These are phyloP conservation scores for Pseudogymnoascus sp. DNA, from an alignment of 2,329 filamentous ascomycete species.

Conservation along the genomic window DNA sequence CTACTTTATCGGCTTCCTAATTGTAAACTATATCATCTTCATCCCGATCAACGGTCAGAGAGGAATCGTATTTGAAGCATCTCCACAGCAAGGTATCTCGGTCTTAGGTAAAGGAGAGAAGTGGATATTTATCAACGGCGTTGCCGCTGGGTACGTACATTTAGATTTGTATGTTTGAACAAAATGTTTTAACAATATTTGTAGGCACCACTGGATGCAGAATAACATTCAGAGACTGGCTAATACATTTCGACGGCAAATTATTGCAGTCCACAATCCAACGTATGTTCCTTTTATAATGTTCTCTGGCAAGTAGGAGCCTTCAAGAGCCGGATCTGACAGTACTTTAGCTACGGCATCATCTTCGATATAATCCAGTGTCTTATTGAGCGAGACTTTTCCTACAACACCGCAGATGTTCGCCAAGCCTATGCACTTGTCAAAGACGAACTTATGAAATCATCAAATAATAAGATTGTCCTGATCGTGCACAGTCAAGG, in stretches of 20 bases:
- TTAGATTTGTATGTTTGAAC: no score
- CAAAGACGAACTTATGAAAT: conserved; percentile 44
- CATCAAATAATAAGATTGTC: conserved; percentile 50
- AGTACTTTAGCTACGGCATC: conserved; percentile 39
- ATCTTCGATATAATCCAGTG: conserved; percentile 75
- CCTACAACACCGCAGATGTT: conserved; percentile 61
- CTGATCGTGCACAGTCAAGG: conserved; percentile 72
- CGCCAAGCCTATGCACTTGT: conserved; percentile 44
- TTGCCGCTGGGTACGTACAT: conserved; percentile 34
- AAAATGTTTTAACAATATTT: no score
- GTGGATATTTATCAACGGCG: conserved; percentile 73
- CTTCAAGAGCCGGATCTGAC: no score
- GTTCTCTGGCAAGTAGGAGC: no score
- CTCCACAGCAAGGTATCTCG: conserved; percentile 40
- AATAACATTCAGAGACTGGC: conserved; percentile 63
- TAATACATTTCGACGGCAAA: conserved; percentile 60
- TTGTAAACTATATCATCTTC: conserved; percentile 46
- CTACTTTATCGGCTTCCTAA: conserved; percentile 30
- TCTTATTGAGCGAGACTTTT: conserved; percentile 65
- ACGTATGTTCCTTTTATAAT: conserved; percentile 33
- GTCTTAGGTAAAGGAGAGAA: conserved; percentile 50
- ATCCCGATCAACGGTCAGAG: conserved; percentile 42
- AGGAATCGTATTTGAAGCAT: conserved; percentile 42
- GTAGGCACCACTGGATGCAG: conserved; percentile 57
- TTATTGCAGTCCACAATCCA: conserved; percentile 67